Base-by-base conservation (phyloP, 1,284 basidiomycete genomes). In the Trametes hirsuta region DNA sequence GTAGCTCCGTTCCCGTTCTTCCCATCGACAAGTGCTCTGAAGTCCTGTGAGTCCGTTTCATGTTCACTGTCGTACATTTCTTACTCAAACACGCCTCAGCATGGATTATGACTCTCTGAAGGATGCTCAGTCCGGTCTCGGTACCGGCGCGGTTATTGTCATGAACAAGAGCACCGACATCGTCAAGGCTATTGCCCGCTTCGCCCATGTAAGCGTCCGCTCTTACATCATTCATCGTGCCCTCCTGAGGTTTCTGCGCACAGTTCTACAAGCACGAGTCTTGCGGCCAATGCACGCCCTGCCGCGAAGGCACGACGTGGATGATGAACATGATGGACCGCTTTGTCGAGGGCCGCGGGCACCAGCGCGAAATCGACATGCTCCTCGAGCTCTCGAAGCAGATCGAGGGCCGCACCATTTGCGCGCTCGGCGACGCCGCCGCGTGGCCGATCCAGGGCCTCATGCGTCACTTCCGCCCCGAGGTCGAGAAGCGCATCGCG, bases 61-160 rank as follows among this genome's bases (percentile, higher is more conserved):
- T 30, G 8, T 39, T 42, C 10, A 12, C 18, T 14, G 21, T 39
- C 42, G 39, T 36, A 30, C 46, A 48, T 54, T 24, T 34, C 30
- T 15, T 53, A 15, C 52, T 58, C 36, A 55, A 21, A 53, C 35
- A 12, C 51, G n/a, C n/a, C 14, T 0, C 61, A 93, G 90, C 62
- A 99, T 99, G 97, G 97, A 99, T 80, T 99, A 93, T 75, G 97
- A 99, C 78, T 98, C 96, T 6, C 84, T 98, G 61, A 97, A 97
- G 76, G 97, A 98, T 74, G 89, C 93, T 15, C 91, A 95, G 71
- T 93, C 94, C 18, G 94, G 95, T 75, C 87, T 99, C 64, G 97
- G 97, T 34, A 99, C 97, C 0, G 97, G 97, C 61, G 97, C 97
- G 18, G 95, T 98, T 65, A 99, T 98, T 68, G 97, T 98, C 68